phyloP scores from a whole-genome alignment of 768 basidiomycete species.

The Asterophora parasitica region DNA sequence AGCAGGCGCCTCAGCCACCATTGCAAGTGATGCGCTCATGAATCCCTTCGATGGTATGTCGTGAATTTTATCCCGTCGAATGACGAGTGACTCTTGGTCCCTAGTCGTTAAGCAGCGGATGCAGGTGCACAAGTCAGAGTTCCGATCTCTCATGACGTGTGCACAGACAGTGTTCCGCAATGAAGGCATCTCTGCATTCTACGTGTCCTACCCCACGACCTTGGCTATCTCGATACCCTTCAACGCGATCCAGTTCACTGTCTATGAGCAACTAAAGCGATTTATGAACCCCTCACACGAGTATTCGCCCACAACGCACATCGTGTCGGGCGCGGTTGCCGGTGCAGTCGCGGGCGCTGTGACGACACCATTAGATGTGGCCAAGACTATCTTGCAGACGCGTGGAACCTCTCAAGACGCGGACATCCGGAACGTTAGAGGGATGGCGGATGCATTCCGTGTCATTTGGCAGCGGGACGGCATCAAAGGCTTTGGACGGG shows the following conservation, averaged over 20 bases:
- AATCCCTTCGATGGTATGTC: slow-evolving; percentile 96
- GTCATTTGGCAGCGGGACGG: slow-evolving; percentile 89
- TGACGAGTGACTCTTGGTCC: not conserved
- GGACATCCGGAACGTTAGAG: slow-evolving; percentile 77
- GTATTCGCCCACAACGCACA: slow-evolving; percentile 93
- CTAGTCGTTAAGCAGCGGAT: slow-evolving; percentile 98
- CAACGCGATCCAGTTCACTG: slow-evolving; percentile 96
- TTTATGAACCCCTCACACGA: slow-evolving; percentile 78
- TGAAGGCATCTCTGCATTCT: slow-evolving; percentile 91
- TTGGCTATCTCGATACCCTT: slow-evolving; percentile 96
- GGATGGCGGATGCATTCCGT: slow-evolving; percentile 83
- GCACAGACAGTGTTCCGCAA: slow-evolving; percentile 77
- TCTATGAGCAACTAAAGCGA: slow-evolving; percentile 90
- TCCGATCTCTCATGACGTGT: slow-evolving; percentile 82
- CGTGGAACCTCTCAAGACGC: slow-evolving; percentile 83
- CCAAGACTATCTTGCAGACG: slow-evolving; percentile 95
- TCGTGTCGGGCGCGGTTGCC: slow-evolving; percentile 86
- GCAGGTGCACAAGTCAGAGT: slow-evolving; percentile 94
- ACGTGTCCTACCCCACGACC: slow-evolving; percentile 98
- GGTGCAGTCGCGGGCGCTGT: slow-evolving; percentile 94
- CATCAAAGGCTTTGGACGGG: slow-evolving; percentile 77
- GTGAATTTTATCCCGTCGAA: slow-evolving; percentile 4
- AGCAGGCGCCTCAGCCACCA: slow-evolving; percentile 92
- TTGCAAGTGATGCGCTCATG: slow-evolving; percentile 96
- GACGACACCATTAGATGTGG: slow-evolving; percentile 95